Base-by-base conservation (phyloP, 805 yeast genomes). In the Grigorovia jiainica region DNA sequence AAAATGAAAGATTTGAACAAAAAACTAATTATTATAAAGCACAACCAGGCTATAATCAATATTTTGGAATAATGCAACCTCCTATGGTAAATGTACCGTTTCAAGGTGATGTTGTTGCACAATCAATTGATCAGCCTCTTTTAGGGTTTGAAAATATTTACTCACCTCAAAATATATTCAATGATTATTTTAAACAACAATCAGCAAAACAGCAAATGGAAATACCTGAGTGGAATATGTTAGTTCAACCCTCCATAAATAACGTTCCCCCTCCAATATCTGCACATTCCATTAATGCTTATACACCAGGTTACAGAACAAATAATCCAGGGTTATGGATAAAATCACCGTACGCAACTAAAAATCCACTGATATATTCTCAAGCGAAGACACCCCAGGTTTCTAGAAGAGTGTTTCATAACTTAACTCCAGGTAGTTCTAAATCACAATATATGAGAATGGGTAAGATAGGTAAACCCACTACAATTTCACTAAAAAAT, bases 71-170 rank as follows among this genome's bases (percentile, higher is more conserved):
- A 8, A 25, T 17, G 10, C 19, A 25, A 11, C 33, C 39, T 3
- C 19, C 11, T 11, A 32, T n/a, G n/a, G 29, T 37, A 6, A 23
- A 23, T 29, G 8, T 38, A 23, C 23, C 38, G 7, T 35, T 18
- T 27, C 42, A 32, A 18, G 37, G 41, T 7, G 47, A 44, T 25
- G 38, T 44, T 8, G 19, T 43, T 23, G 40, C 46, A 9, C 50
- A 47, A 36, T 38, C 46, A 7, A 40, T 44, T 4, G 47, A 47
- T 13, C 45, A 42, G 16, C 46, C 47, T 3, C 24, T 39, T 20
- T 10, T 34, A 13, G 45, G 47, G 7, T 47, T 42, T 34, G 50
- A 47, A 15, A 37, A 36, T 16, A 36, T 47, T 3, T 47, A 27
- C 34, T 36, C 47, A 2, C 50, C 50, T 5, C 45, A 43, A 19